A percentile compares a stretch with the other conserved stretches of the same genome.
phyloP scores from a whole-genome alignment of 2,329 filamentous ascomycete species.

The Keithomyces neogunnii region DNA sequence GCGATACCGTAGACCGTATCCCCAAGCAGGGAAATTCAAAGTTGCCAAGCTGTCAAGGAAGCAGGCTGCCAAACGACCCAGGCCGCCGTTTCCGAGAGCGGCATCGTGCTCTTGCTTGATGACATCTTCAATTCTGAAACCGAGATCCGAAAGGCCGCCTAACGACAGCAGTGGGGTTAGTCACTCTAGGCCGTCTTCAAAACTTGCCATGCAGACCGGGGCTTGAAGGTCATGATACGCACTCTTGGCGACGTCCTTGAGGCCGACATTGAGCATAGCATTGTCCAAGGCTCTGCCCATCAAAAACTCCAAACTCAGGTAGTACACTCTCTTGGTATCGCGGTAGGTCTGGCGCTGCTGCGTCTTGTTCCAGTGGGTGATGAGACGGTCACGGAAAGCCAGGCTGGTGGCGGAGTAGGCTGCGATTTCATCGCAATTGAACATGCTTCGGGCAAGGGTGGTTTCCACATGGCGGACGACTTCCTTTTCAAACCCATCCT shows the following conservation, averaged over 20 bases:
- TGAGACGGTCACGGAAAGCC: constrained; percentile 84
- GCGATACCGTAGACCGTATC: constrained; percentile 89
- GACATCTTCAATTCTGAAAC: constrained; percentile 94
- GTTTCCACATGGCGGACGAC: constrained; percentile 94
- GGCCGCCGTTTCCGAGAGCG: constrained; percentile 88
- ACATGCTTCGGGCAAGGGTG: constrained; percentile 87
- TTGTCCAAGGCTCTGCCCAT: constrained; percentile 97
- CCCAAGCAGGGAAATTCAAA: constrained; percentile 94
- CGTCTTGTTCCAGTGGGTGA: constrained; percentile 96
- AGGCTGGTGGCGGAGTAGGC: constrained; percentile 87
- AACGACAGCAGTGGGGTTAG: constrained; percentile 6
- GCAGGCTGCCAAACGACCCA: constrained; percentile 90
- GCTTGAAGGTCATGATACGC: constrained; percentile 16
- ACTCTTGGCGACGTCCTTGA: constrained; percentile 80
- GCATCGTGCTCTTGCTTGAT: constrained; percentile 94
- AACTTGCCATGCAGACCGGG: not conserved
- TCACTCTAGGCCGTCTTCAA: constrained; percentile 5
- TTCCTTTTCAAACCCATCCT: constrained; percentile 80
- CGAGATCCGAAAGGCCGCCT: constrained; percentile 82
- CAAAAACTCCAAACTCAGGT: constrained; percentile 92
- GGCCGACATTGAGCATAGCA: constrained; percentile 91
- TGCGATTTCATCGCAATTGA: constrained; percentile 94
- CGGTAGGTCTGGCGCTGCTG: constrained; percentile 90
- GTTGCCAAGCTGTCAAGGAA: constrained; percentile 95
- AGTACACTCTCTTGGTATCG: constrained; percentile 93